These are phyloP conservation scores for Fusarium sp. DNA, from an alignment of 2,329 filamentous ascomycete genomes.

Conservation along the genomic window DNA sequence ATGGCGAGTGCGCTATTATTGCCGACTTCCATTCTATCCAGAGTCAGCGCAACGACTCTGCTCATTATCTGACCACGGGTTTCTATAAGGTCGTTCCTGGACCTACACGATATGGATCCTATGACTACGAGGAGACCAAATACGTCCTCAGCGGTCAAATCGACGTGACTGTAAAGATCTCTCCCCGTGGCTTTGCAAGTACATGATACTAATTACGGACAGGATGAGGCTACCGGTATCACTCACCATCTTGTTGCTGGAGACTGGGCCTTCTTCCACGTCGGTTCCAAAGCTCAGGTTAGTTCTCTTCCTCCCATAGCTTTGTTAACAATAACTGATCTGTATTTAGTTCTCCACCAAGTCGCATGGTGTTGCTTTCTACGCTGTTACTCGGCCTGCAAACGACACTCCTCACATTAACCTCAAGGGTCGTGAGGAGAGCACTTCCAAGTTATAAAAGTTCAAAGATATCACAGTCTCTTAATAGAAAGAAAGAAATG, in stretches of 20 bases:
- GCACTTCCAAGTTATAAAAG: constrained; percentile 1
- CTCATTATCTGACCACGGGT: constrained; percentile 18
- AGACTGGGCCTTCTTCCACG: constrained; percentile 34
- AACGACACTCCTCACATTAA: constrained; percentile 2
- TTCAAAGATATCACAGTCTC: not conserved
- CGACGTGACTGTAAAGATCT: constrained; percentile 7
- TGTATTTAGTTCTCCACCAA: constrained; percentile 13
- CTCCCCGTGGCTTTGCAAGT: fast-evolving
- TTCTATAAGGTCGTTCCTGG: constrained; percentile 32
- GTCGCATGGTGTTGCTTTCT: constrained; percentile 24
- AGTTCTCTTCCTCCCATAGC: not conserved
- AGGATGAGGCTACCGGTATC: constrained; percentile 30
- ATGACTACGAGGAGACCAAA: constrained; percentile 32
- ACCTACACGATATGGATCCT: constrained; percentile 25
- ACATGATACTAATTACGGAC: not conserved
- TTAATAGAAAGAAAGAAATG: not conserved
- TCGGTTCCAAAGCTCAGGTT: constrained; percentile 30
- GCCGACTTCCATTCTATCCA: constrained; percentile 28
- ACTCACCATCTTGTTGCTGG: constrained; percentile 31
- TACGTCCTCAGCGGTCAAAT: constrained; percentile 31
- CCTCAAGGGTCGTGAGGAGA: not conserved
- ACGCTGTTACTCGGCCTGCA: constrained; percentile 24
- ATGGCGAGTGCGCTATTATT: constrained; percentile 22
- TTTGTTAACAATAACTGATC: not conserved
- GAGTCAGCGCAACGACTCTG: not conserved